Percentiles rank a stretch among this genome's conserved stretches.
phyloP scores from a whole-genome alignment of 768 basidiomycete species.

The Tulasnella sp. region DNA sequence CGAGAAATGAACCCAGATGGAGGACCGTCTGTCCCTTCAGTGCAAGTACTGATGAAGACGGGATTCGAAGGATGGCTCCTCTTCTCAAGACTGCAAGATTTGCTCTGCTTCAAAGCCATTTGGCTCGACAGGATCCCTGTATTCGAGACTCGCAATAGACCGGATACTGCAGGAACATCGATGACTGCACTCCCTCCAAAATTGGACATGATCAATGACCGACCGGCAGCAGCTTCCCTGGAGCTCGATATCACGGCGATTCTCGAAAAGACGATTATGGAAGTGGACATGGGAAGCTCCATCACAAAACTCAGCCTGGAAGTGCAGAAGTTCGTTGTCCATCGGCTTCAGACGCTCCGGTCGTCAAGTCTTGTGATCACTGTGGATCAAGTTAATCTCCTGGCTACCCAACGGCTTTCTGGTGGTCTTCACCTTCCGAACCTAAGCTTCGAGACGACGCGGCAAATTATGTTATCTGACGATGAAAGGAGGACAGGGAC shows the following conservation, averaged over 20 bases:
- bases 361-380: constrained; percentile 65
- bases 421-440: constrained; percentile 68
- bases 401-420: constrained; percentile 61
- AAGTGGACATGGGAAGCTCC: constrained; percentile 83
- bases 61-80: constrained; percentile 78
- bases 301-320: constrained; percentile 73
- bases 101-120: constrained; percentile 92
- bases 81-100: constrained; percentile 86
- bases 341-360: constrained; percentile 65
- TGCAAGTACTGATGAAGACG: constrained; percentile 83
- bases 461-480: constrained; percentile 47
- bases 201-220: constrained; percentile 12
- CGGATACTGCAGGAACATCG: constrained; percentile 39
- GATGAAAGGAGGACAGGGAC: constrained; percentile 41
- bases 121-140: constrained; percentile 89
- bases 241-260: constrained; percentile 53
- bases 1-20: background rate
- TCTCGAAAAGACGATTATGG: constrained; percentile 70
- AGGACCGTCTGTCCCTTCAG: constrained; percentile 48
- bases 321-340: constrained; percentile 63
- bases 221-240: constrained; percentile 25
- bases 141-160: constrained; percentile 53
- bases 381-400: constrained; percentile 57
- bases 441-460: constrained; percentile 75
- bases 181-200: constrained; percentile 39